Conservation (phyloP, 2,329 filamentous ascomycete genomes). For the Colletotrichum sp. region DNA sequence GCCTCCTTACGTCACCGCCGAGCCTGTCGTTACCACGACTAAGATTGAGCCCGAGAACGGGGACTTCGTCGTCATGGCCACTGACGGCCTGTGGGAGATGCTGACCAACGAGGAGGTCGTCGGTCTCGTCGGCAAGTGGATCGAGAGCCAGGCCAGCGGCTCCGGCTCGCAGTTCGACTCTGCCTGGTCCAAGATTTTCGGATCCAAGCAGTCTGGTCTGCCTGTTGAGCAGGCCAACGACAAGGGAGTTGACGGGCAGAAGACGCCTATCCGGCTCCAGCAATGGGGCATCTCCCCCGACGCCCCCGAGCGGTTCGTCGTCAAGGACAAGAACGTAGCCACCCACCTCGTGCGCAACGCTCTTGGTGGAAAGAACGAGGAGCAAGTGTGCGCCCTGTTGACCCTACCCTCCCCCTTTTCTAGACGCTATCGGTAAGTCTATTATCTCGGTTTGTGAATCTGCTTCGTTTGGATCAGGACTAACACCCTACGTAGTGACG, state of each 20-base stretch:
- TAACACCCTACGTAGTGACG: conserved; percentile 66
- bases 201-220: conserved; percentile 57
- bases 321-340: conserved; percentile 94
- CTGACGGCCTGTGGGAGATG: conserved; percentile 99
- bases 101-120: conserved; percentile 98
- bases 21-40: conserved; percentile 92
- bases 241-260: conserved; percentile 69
- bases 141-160: conserved; percentile 73
- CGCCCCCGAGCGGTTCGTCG: conserved; percentile 82
- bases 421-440: conserved; percentile 78
- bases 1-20: conserved; percentile 95
- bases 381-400: conserved; percentile 90
- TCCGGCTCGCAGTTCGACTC: conserved; percentile 69
- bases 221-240: conserved; percentile 74
- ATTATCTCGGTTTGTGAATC: neutral
- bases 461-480: neutral
- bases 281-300: conserved; percentile 87
- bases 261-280: conserved; percentile 83
- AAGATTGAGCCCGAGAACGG: conserved; percentile 87
- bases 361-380: conserved; percentile 88
- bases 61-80: conserved; percentile 95
- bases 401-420: conserved; percentile 92
- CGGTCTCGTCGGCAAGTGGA: conserved; percentile 94
- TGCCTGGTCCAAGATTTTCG: conserved; percentile 71
- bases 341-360: conserved; percentile 96